Base-by-base conservation (phyloP, 2,329 filamentous ascomycete species). In the Curvularia hawaiiensis region DNA sequence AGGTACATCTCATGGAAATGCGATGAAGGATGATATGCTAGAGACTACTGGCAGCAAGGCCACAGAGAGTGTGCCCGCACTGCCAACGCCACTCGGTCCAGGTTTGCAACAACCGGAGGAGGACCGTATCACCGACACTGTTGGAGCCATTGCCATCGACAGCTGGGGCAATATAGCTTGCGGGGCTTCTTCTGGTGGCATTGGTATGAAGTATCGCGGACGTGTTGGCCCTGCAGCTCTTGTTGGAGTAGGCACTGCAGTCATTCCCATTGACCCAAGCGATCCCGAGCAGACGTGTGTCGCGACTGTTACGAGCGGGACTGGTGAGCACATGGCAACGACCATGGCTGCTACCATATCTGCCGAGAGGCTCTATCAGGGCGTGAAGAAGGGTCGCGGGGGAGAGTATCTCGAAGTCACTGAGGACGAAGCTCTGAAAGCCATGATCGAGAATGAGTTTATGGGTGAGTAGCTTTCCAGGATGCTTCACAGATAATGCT, bases 281-380 rank as follows among this genome's bases (percentile, higher is more conserved):
- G 93, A 97, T 70, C 80, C 85, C 7, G 86, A 91, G 2, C 80
- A 83, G 45, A 83, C 87, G 8, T 86, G 84, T 45, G 91, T 97
- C 28, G 94, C 92, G 30, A 88, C 89, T 26, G 92, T 97, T 22
- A 96, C 92, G 39, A 97, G 92, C 72, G 95, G 95, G 28, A 99
- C 95, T 3, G 95, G 95, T 47, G 95, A 99, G 78, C 95, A 99
- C 74, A 99, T 99, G 90, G 91, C 92, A 35, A 97, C 94, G 0
- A 96, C 93, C 0, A 89, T 96, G 84, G 94, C 95, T 11, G 93
- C 95, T 7, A 88, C 89, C 57, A 88, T 89, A 54, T 96, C 92
- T 72, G 92, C 93, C 0, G 90, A 94, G 63, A 86, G 95, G 45
- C 83, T 99, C 26, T 97, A 92, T 72, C 85, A 89, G 63, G 85